Conservation (phyloP, 2,329 filamentous ascomycete species). For the Waltergamsia citrina region DNA sequence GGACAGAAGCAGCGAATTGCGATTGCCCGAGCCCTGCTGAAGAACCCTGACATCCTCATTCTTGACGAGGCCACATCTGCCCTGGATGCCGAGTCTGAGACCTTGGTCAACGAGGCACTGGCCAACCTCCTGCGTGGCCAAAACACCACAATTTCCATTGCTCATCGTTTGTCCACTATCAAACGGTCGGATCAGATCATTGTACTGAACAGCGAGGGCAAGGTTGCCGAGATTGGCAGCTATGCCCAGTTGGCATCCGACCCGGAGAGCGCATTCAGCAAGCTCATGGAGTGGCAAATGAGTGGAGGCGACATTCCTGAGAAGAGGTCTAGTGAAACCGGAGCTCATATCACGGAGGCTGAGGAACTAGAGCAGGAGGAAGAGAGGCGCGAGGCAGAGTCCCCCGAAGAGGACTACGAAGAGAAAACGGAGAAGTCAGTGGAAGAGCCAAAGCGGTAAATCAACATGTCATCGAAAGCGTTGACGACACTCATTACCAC, state of each 20-base stretch:
- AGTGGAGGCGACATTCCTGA: constrained; percentile 61
- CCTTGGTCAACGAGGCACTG: constrained; percentile 86
- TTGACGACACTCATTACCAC: too few species aligned
- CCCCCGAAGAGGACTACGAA: constrained; percentile 16
- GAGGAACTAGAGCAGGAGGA: constrained; percentile 39
- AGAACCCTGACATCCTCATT: constrained; percentile 93
- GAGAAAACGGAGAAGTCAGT: not conserved
- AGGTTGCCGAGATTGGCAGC: constrained; percentile 82
- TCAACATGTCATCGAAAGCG: not conserved
- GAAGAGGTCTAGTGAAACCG: constrained; percentile 20
- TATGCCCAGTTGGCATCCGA: constrained; percentile 69
- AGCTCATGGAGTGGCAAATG: constrained; percentile 98
- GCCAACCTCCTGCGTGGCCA: constrained; percentile 70
- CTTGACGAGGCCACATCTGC: constrained; percentile 95
- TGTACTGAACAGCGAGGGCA: constrained; percentile 77
- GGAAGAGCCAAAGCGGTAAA: constrained; percentile 2
- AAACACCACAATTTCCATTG: constrained; percentile 96
- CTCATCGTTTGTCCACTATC: constrained; percentile 91
- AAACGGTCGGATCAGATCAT: constrained; percentile 93
- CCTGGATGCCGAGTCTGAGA: constrained; percentile 92
- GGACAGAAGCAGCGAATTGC: constrained; percentile 98
- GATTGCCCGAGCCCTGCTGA: constrained; percentile 88
- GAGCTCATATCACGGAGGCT: constrained; percentile 35
- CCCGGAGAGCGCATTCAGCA: constrained; percentile 76
- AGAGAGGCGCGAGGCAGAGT: constrained; percentile 14